phyloP scores from a whole-genome alignment of 495 filamentous ascomycete species.

The Jackrogersella minutella region DNA sequence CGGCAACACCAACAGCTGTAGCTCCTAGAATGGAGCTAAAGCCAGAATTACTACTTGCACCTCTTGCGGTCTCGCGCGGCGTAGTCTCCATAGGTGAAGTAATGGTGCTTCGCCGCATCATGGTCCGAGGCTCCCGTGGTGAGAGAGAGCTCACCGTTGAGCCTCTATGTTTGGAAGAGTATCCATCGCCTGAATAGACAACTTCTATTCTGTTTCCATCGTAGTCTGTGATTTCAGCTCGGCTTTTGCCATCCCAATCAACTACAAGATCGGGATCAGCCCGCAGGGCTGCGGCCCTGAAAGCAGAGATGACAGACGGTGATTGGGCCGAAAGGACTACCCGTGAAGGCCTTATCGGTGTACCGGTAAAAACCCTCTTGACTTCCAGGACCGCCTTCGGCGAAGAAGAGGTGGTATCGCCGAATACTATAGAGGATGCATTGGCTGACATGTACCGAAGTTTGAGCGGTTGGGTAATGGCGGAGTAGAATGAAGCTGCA shows the following conservation, averaged over 20 bases:
- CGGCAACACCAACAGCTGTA: constrained; percentile 75
- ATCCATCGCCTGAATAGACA: constrained; percentile 44
- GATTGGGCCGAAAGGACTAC: constrained; percentile 43
- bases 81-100: constrained; percentile 45
- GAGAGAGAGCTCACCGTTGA: constrained; percentile 40
- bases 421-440: constrained; percentile 45
- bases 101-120: constrained; percentile 49
- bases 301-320: constrained; percentile 20
- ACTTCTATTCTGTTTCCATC: constrained; percentile 62
- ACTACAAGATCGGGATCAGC: constrained; percentile 23
- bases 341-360: constrained; percentile 46
- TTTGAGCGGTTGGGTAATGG: constrained; percentile 76
- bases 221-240: constrained; percentile 53
- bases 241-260: constrained; percentile 39
- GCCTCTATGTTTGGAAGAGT: constrained; percentile 41
- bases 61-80: constrained; percentile 46
- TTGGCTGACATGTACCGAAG: constrained; percentile 68
- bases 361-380: constrained; percentile 40
- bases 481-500: constrained; percentile 81
- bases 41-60: constrained; percentile 48
- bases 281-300: constrained; percentile 23
- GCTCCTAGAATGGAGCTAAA: constrained; percentile 70
- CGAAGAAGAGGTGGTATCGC: constrained; percentile 44
- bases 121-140: constrained; percentile 38
- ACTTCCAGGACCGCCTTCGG: constrained; percentile 50